Percentiles rank a stretch among this genome's conserved stretches.
These are phyloP conservation scores for Vaccinium myrtillus DNA, from an alignment of 148 eudicot genomes.

Conservation along the genomic window DNA sequence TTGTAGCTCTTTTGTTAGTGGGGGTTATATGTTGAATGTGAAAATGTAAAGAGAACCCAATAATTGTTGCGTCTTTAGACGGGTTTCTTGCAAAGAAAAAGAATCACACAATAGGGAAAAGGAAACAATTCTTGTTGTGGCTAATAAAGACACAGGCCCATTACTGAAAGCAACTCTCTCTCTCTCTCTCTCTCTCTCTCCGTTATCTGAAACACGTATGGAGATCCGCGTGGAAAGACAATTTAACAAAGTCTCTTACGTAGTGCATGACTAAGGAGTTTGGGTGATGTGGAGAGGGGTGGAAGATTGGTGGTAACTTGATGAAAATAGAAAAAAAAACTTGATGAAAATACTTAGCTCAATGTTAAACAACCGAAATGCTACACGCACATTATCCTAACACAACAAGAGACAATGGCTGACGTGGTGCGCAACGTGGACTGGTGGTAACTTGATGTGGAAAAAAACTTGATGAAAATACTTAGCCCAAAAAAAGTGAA, in stretches of 20 bases:
- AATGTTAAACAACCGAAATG: too few relatives aligned
- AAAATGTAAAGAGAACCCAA: slow-evolving; percentile 10
- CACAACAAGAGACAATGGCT: too few relatives aligned
- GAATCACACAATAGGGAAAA: slow-evolving; percentile 30
- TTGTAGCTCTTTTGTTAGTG: too few relatives aligned
- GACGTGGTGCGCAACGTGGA: too few relatives aligned
- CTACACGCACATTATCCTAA: too few relatives aligned
- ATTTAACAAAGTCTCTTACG: not conserved
- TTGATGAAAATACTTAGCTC: too few relatives aligned
- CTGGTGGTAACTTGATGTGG: too few relatives aligned
- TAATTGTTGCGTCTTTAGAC: slow-evolving; percentile 32
- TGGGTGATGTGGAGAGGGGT: not conserved
- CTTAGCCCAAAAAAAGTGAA: too few relatives aligned
- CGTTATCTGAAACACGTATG: not conserved
- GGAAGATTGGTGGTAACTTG: not conserved
- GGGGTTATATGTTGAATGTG: not conserved
- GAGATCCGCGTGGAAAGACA: not conserved
- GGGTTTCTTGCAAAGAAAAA: slow-evolving; percentile 28
- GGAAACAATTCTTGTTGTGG: slow-evolving; percentile 27
- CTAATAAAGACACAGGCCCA: slow-evolving; percentile 32
- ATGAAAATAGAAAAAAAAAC: too few relatives aligned
- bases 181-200: not conserved
- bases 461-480: too few relatives aligned
- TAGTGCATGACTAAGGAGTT: not conserved
- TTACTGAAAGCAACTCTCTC: not conserved